A percentile compares a stretch with the other conserved stretches of the same genome.
Conservation (phyloP, 176 grass and related monocot species). For the Eremochloa ophiuroides region DNA sequence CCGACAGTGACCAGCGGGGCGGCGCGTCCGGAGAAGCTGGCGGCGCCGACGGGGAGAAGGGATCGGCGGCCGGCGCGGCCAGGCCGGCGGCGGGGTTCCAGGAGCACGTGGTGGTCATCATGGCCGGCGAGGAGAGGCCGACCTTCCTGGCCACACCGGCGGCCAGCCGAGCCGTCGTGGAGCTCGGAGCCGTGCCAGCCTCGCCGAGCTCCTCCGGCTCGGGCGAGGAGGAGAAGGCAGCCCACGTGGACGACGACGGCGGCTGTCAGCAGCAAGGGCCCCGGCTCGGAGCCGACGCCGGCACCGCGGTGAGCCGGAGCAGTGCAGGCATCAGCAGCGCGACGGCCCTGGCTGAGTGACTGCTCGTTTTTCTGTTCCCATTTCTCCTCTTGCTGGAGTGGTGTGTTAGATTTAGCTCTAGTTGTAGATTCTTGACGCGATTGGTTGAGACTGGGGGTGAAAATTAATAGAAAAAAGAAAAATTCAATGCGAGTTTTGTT, state of each 20-base stretch:
- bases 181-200: background rate
- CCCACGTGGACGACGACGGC: background rate
- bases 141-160: constrained; percentile 56
- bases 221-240: background rate
- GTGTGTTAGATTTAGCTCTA: constrained; percentile 40
- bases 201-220: background rate
- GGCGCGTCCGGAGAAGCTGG: background rate
- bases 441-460: constrained; percentile 9
- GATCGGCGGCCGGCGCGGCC: background rate
- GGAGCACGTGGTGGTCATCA: constrained; percentile 64
- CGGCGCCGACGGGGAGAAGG: constrained; percentile 22
- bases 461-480: background rate
- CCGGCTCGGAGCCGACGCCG: background rate
- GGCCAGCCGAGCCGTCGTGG: constrained; percentile 31
- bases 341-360: constrained; percentile 1
- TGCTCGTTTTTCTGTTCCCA: background rate
- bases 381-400: background rate
- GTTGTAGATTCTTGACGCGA: constrained; percentile 39
- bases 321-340: background rate
- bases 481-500: background rate
- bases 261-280: background rate
- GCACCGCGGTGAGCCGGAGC: background rate
- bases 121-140: constrained; percentile 71
- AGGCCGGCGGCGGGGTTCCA: background rate
- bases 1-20: constrained; percentile 8